These are phyloP conservation scores for Funneliformis mosseae DNA, from an alignment of 192 early-diverging fungal species.

Conservation along the genomic window DNA sequence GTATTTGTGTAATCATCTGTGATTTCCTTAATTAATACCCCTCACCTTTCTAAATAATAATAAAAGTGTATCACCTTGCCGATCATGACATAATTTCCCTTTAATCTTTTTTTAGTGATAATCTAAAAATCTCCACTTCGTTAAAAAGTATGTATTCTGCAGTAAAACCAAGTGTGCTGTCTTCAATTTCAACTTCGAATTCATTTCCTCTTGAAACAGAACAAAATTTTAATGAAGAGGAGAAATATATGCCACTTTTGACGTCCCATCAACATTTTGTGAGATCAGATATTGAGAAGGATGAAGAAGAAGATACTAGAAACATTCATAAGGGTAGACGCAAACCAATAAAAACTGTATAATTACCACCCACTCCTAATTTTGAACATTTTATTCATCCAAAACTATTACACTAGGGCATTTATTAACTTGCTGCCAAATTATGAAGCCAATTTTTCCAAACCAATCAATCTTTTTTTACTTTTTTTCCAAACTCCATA, in stretches of 20 bases:
- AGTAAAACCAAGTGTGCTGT: not conserved
- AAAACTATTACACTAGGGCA: not conserved
- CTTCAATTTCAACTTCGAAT: not conserved
- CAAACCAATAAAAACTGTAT: not conserved
- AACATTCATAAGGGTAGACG: not conserved
- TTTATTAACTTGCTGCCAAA: constrained; percentile 2
- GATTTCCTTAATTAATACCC: not conserved
- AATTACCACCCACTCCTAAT: not conserved
- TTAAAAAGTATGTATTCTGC: not conserved
- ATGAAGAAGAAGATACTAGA: not conserved
- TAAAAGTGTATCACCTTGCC: not conserved
- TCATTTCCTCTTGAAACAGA: not conserved
- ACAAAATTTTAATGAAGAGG: not conserved
- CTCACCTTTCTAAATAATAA: not conserved
- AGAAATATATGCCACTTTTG: not conserved
- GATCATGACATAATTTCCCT: not conserved
- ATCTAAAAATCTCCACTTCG: not conserved
- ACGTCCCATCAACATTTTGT: no score
- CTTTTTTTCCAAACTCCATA: not conserved
- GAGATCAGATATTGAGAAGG: not conserved
- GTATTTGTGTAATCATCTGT: not conserved
- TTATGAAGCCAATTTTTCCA: constrained; percentile 3
- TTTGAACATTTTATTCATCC: constrained; percentile 1
- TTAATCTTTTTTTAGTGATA: not conserved
- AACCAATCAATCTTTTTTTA: not conserved